Evolutionary conservation across 2,329 filamentous ascomycete genomes (phyloP).

Genomic region (Aspergillus sp.): DNA sequence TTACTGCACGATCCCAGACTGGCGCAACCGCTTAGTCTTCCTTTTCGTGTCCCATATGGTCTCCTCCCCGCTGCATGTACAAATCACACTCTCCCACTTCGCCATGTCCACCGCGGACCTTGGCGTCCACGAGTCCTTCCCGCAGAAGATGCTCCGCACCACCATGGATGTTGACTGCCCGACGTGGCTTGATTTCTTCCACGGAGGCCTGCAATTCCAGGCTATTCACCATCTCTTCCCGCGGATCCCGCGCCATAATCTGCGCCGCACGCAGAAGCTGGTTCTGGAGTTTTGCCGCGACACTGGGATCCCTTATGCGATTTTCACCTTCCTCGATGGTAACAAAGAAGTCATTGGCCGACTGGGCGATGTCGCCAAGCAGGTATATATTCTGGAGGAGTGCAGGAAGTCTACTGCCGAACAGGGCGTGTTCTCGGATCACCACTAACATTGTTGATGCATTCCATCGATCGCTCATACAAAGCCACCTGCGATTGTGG

Average conservation of each 20-base stretch:
- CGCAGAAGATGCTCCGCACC: conserved; percentile 82
- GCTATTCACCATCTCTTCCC: conserved; percentile 81
- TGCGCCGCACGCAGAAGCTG: conserved; percentile 63
- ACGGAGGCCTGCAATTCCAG: conserved; percentile 83
- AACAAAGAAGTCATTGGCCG: conserved; percentile 71
- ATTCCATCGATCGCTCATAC: no score
- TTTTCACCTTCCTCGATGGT: conserved; percentile 75
- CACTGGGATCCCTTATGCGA: conserved; percentile 71
- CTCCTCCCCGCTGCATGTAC: conserved; percentile 72
- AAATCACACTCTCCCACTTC: conserved; percentile 87
- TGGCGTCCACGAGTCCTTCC: conserved; percentile 74
- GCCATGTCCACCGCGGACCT: conserved; percentile 87
- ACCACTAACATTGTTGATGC: conserved; percentile 17
- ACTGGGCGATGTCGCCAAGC: conserved; percentile 68
- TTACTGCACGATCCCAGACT: conserved; percentile 62
- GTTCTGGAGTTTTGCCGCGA: conserved; percentile 75
- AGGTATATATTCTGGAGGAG: conserved; percentile 66
- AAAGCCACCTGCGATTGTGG: no score
- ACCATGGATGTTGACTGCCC: conserved; percentile 92
- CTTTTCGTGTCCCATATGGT: conserved; percentile 72
- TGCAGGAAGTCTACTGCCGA: conserved; percentile 49
- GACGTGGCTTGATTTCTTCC: conserved; percentile 78
- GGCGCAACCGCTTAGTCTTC: conserved; percentile 61
- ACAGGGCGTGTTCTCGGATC: conserved; percentile 23
- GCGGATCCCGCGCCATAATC: conserved; percentile 73